Base-by-base conservation (phyloP, 2,329 filamentous ascomycete genomes). In the Herpotrichia juniperi region DNA sequence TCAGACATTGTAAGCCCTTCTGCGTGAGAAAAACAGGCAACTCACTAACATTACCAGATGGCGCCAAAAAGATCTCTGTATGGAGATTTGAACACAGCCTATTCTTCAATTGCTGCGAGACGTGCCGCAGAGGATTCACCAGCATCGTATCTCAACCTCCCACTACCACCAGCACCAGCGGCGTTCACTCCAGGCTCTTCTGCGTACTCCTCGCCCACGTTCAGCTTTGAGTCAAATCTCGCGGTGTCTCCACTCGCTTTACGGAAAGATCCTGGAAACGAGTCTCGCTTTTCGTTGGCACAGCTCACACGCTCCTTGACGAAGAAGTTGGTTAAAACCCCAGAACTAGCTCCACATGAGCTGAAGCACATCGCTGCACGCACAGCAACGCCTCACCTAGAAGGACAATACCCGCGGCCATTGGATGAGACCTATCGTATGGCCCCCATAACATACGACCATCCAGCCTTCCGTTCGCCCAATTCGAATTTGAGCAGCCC, bases 261-360 rank as follows among this genome's bases (percentile, higher is more conserved):
- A 26, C 54, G 54, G 40, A 65, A 61, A 37, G 25, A 52, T 1
- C 28, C 51, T 1, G 43, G 50, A 7, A 59, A 46, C 12, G 68
- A 71, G 3, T 62, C 67, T 12, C 64, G 65, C 3, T 71, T 71
- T 40, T 72, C 68, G 1, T 31, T 73, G 12, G 71, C 60, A 35
- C 61, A 66, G 35, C 59, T 73, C 10, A 68, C 67, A 14, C 64
- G 67, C 6, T 66, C 50, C 4, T 53, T 73, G 11, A 68, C 66
- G 1, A 65, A 61, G 21, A 67, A 55, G 42, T 47, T 71, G 4
- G 58, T 46, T 1, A 69, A 61, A 32, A 47, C 50, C 1, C 49
- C 53, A 3, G 57, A 62, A 6, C 39, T 44, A 2, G 25, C 8
- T 7, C 42, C 64, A 14, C 52, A 68, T 40, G 68, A 71, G 46